A percentile compares a stretch with the other conserved stretches of the same genome.
Conservation (phyloP, 2,329 filamentous ascomycete species). For the Alternaria tenuissima region DNA sequence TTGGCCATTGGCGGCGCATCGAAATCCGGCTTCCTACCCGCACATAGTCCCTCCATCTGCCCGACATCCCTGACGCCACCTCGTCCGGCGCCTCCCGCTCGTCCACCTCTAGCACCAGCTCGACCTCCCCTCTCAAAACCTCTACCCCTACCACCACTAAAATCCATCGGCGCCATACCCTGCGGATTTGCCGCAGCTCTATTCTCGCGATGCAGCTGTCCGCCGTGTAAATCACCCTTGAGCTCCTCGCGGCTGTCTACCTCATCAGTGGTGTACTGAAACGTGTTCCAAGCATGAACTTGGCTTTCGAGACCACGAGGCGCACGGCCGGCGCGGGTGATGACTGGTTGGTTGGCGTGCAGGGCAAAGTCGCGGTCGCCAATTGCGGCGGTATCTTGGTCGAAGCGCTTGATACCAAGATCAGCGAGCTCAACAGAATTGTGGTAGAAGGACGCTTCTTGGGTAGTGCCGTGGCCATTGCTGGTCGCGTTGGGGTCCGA, state of each 20-base stretch:
- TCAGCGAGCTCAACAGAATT: conserved; percentile 35
- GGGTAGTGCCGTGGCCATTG: not conserved
- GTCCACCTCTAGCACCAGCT: conserved; percentile 6
- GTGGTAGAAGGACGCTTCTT: conserved; percentile 17
- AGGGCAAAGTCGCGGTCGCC: conserved; percentile 41
- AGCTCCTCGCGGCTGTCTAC: conserved; percentile 36
- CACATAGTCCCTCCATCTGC: conserved; percentile 21
- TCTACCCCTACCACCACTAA: conserved; percentile 2
- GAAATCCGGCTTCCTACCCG: conserved; percentile 30
- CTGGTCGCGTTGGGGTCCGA: not conserved
- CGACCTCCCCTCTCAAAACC: not conserved
- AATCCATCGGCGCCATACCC: not conserved
- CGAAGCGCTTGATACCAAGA: conserved; percentile 40
- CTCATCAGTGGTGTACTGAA: conserved; percentile 38
- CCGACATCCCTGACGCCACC: not conserved
- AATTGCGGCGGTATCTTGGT: conserved; percentile 41
- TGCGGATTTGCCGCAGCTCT: conserved; percentile 25
- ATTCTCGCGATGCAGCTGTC: conserved; percentile 46
- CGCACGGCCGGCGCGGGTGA: conserved; percentile 31
- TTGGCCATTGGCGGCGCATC: conserved; percentile 37
- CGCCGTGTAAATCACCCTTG: conserved; percentile 48
- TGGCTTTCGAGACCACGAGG: conserved; percentile 37
- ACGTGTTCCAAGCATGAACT: conserved; percentile 42
- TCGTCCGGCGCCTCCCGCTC: conserved; percentile 11
- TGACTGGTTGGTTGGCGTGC: conserved; percentile 17